A percentile compares a stretch with the other conserved stretches of the same genome.
Evolutionary conservation across 2,329 filamentous ascomycete genomes (phyloP).

Genomic region (Dothiorella sarmentorum): DNA sequence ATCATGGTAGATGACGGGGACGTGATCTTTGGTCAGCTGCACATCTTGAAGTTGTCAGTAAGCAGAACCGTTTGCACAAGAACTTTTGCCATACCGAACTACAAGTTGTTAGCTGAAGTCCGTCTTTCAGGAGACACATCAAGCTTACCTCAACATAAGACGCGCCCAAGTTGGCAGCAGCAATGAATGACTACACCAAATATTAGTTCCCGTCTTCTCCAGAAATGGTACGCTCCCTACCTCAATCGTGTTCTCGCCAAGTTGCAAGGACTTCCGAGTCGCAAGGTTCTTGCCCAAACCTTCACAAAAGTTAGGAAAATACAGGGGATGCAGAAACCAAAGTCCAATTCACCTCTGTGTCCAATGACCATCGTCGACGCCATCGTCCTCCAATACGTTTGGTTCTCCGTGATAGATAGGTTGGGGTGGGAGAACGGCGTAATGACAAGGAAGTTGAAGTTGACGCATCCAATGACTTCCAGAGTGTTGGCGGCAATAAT

Average conservation of each 20-base stretch:
- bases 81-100: constrained; percentile 26
- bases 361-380: constrained; percentile 80
- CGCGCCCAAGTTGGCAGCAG: constrained; percentile 86
- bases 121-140: too few species aligned
- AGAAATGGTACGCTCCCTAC: constrained; percentile 22
- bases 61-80: neutral
- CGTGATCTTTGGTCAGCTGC: constrained; percentile 96
- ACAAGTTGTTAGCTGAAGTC: constrained; percentile 21
- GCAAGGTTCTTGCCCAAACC: constrained; percentile 87
- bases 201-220: constrained; percentile 19
- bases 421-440: constrained; percentile 92
- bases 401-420: constrained; percentile 83
- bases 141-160: constrained; percentile 60
- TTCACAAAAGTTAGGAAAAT: constrained; percentile 45
- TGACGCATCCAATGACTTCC: constrained; percentile 89
- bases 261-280: constrained; percentile 79
- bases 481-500: constrained; percentile 78
- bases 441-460: constrained; percentile 95
- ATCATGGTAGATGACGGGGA: constrained; percentile 97
- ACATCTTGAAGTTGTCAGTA: constrained; percentile 61
- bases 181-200: constrained; percentile 74
- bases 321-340: constrained; percentile 8
- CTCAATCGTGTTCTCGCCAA: constrained; percentile 92
- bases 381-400: constrained; percentile 96
- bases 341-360: constrained; percentile 49